Evolutionary conservation across 495 filamentous ascomycete species (phyloP).

Genomic region (Penicillium waksmanii): DNA sequence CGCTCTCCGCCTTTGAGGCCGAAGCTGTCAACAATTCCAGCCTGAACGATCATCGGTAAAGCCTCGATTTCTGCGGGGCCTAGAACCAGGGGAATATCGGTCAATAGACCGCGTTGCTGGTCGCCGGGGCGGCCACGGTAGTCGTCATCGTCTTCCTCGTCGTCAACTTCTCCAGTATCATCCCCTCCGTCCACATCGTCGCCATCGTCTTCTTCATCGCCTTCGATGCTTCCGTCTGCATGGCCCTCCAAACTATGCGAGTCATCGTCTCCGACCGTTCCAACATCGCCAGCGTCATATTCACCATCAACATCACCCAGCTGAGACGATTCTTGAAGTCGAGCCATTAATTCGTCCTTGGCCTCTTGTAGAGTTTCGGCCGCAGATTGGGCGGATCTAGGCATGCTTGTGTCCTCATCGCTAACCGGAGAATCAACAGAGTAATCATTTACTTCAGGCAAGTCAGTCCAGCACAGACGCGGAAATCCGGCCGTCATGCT

Average conservation of each 20-base stretch:
- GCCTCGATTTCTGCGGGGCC: slow-evolving; percentile 93
- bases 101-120: slow-evolving; percentile 82
- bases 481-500: slow-evolving; percentile 48
- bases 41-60: slow-evolving; percentile 91
- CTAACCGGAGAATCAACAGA: slow-evolving; percentile 43
- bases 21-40: slow-evolving; percentile 70
- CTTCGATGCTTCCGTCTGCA: slow-evolving; percentile 59
- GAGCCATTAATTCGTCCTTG: slow-evolving; percentile 63
- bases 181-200: slow-evolving; percentile 29
- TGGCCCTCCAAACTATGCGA: slow-evolving; percentile 49
- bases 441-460: slow-evolving; percentile 51
- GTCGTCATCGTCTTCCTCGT: slow-evolving; percentile 67
- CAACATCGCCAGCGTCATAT: slow-evolving; percentile 54
- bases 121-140: slow-evolving; percentile 81
- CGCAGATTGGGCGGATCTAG: slow-evolving; percentile 57
- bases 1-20: slow-evolving; percentile 50
- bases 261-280: slow-evolving; percentile 51
- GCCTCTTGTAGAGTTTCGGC: slow-evolving; percentile 57
- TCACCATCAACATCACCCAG: slow-evolving; percentile 47
- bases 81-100: slow-evolving; percentile 91
- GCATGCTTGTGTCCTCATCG: slow-evolving; percentile 54
- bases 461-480: slow-evolving; percentile 51
- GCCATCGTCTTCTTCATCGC: slow-evolving; percentile 67
- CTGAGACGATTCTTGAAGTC: slow-evolving; percentile 54
- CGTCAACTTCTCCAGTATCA: slow-evolving; percentile 25